These are phyloP conservation scores for Ophiocordyceps polyrhachis-furcata DNA, from an alignment of 2,329 filamentous ascomycete species.

Conservation along the genomic window DNA sequence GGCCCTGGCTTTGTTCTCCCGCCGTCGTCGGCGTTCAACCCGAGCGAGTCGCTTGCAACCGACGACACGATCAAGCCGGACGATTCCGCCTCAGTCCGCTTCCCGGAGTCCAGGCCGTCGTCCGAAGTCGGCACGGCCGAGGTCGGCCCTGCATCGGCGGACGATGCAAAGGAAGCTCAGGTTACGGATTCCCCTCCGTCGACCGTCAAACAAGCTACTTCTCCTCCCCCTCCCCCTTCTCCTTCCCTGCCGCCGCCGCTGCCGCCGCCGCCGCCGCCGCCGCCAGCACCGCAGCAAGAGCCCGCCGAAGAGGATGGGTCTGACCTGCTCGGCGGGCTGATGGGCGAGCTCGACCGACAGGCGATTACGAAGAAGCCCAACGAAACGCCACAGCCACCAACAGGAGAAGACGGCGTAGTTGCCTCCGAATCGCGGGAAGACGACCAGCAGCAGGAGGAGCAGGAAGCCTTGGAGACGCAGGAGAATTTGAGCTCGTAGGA, in stretches of 20 bases:
- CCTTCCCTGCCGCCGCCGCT: too few relatives aligned
- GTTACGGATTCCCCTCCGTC: neutral
- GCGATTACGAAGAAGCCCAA: slow-evolving; percentile 3
- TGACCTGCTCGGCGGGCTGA: slow-evolving; percentile 25
- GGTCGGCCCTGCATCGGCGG: slow-evolving; percentile 7
- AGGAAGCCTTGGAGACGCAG: too few relatives aligned
- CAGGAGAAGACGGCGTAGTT: neutral
- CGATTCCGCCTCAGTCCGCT: slow-evolving; percentile 16
- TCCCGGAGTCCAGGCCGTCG: slow-evolving; percentile 12
- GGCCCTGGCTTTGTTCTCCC: slow-evolving; percentile 1
- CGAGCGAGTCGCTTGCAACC: slow-evolving; percentile 15
- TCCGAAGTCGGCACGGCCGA: slow-evolving; percentile 10
- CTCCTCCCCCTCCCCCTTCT: neutral
- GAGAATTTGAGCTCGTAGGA: too few relatives aligned
- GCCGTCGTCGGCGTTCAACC: slow-evolving; percentile 8
- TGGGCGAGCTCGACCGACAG: slow-evolving; percentile 25
- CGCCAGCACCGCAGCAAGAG: slow-evolving; percentile 4
- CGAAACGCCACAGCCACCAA: neutral
- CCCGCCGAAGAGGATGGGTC: slow-evolving; percentile 6
- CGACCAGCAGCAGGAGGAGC: too few relatives aligned
- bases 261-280: slow-evolving; percentile 3
- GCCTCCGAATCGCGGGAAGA: neutral
- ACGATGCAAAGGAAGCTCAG: slow-evolving; percentile 6
- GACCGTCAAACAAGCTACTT: neutral
- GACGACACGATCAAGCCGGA: slow-evolving; percentile 20